Evolutionary conservation across 768 basidiomycete genomes (phyloP).

Genomic region (Artomyces pyxidatus): DNA sequence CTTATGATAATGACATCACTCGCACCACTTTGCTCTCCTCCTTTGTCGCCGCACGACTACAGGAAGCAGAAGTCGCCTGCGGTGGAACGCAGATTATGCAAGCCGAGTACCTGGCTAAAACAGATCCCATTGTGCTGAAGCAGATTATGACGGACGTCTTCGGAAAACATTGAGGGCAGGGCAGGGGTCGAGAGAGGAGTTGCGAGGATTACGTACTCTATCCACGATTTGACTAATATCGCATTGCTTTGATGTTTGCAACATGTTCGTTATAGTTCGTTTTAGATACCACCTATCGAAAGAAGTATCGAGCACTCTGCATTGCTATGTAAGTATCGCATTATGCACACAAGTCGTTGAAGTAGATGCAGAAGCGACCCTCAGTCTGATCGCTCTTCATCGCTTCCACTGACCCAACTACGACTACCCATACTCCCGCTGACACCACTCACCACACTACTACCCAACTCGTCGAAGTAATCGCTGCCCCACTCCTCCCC

Average conservation of each 20-base stretch:
- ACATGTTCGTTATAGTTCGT: too few species aligned
- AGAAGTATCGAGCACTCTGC: too few species aligned
- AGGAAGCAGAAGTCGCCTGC: conserved; percentile 52
- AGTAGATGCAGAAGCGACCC: background rate
- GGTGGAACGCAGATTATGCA: conserved; percentile 58
- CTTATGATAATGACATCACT: conserved; percentile 64
- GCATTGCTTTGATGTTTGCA: too few species aligned
- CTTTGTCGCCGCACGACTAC: conserved; percentile 49
- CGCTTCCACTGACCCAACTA: conserved; percentile 15
- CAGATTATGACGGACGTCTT: conserved; percentile 40
- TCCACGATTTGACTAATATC: too few species aligned
- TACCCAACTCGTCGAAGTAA: conserved; percentile 17
- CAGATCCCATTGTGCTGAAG: conserved; percentile 66
- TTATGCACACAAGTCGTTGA: too few species aligned
- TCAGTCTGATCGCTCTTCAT: conserved; percentile 14
- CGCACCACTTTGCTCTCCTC: conserved; percentile 56
- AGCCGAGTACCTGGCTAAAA: conserved; percentile 47
- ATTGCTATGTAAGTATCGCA: too few species aligned
- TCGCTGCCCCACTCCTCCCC: conserved; percentile 55
- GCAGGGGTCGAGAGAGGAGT: too few species aligned
- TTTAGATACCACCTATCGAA: too few species aligned
- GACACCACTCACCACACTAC: conserved; percentile 15
- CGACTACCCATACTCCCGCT: conserved; percentile 16
- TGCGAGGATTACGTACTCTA: too few species aligned
- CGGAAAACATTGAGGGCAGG: conserved; percentile 3